phyloP scores from a whole-genome alignment of 345 rosid genomes.

The Citrus medica region DNA sequence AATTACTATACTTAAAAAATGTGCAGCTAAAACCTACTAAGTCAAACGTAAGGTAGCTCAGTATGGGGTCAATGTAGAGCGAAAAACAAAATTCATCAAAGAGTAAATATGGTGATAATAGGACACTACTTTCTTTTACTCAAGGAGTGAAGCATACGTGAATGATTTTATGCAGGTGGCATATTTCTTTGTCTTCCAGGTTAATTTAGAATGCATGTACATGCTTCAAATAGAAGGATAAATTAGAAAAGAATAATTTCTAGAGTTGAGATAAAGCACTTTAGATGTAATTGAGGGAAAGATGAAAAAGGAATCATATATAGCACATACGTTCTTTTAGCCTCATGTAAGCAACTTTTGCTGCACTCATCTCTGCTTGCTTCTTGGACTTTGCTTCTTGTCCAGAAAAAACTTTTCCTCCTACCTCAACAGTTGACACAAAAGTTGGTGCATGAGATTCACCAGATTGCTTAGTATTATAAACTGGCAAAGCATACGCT shows the following conservation, averaged over 20 bases:
- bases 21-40: not conserved
- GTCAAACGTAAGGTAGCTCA: not conserved
- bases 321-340: constrained; percentile 30
- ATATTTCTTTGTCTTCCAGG: not conserved
- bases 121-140: no score
- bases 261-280: not conserved
- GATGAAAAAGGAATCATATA: not conserved
- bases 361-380: constrained; percentile 61
- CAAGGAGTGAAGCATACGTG: not conserved
- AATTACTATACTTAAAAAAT: no score
- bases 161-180: not conserved
- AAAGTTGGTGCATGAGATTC: constrained; percentile 46
- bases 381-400: constrained; percentile 53
- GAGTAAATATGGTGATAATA: no score
- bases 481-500: constrained; percentile 39
- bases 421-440: constrained; percentile 45
- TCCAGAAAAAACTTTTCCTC: constrained; percentile 40
- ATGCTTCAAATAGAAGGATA: not conserved
- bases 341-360: constrained; percentile 56
- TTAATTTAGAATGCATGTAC: not conserved
- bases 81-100: no score
- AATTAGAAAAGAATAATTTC: not conserved
- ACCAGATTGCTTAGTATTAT: constrained; percentile 39
- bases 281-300: not conserved
- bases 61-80: no score